These are phyloP conservation scores for Rehmannia glutinosa DNA, from an alignment of 257 asterid species.

Conservation along the genomic window DNA sequence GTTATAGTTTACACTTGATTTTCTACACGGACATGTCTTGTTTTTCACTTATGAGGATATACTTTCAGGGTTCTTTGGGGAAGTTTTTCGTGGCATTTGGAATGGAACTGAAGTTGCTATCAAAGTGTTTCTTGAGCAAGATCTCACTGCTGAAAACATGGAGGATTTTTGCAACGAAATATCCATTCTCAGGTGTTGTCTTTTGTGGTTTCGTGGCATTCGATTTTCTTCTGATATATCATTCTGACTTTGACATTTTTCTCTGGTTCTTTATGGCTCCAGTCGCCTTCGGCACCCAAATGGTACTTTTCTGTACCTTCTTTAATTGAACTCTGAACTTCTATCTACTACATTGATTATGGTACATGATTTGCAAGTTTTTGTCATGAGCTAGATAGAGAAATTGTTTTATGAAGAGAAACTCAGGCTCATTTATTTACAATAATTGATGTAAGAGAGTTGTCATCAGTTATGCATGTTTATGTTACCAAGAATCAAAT, in stretches of 20 bases:
- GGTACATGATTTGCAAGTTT: background rate
- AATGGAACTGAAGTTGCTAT: slow-evolving; percentile 98
- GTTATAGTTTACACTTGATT: slow-evolving; percentile 7
- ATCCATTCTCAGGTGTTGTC: slow-evolving; percentile 76
- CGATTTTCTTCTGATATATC: slow-evolving; percentile 16
- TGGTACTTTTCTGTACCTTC: slow-evolving; percentile 56
- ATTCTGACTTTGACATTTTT: slow-evolving; percentile 31
- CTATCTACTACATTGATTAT: background rate
- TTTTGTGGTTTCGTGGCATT: background rate
- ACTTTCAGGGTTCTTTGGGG: slow-evolving; percentile 88
- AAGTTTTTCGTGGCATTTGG: slow-evolving; percentile 98
- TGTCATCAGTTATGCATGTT: slow-evolving; percentile 1
- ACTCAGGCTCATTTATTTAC: background rate
- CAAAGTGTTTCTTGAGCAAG: slow-evolving; percentile 97
- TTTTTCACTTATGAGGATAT: background rate
- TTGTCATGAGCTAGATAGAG: background rate
- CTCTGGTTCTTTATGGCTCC: slow-evolving; percentile 35
- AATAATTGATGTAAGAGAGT: background rate
- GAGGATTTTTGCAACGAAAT: slow-evolving; percentile 98
- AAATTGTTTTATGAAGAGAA: background rate
- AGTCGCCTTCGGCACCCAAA: slow-evolving; percentile 99
- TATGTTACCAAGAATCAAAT: background rate
- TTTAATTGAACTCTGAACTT: slow-evolving; percentile 8
- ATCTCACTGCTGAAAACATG: slow-evolving; percentile 97
- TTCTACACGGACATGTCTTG: background rate